A percentile compares a stretch with the other conserved stretches of the same genome.
Evolutionary conservation across 768 basidiomycete species (phyloP).

Genomic region (Pleurotus djamor): DNA sequence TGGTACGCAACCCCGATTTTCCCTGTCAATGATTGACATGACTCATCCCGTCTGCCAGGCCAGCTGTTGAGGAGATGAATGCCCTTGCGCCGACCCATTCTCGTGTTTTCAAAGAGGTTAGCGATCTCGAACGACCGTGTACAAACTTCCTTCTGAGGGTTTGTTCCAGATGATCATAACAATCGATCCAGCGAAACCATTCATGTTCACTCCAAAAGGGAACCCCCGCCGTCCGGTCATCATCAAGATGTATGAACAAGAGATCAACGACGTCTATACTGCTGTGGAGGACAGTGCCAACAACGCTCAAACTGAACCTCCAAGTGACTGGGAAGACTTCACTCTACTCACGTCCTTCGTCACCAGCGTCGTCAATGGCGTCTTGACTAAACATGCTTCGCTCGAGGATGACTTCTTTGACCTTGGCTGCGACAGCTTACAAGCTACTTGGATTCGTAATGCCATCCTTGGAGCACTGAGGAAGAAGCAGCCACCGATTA

Average conservation of each 20-base stretch:
- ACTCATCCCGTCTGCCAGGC: constrained; percentile 18
- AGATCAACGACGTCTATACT: constrained; percentile 35
- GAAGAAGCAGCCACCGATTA: constrained; percentile 8
- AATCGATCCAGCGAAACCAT: constrained; percentile 28
- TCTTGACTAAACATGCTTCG: constrained; percentile 17
- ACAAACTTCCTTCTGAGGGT: neutral
- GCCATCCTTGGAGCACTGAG: constrained; percentile 13
- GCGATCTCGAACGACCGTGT: neutral
- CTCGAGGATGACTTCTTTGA: constrained; percentile 28
- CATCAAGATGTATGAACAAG: constrained; percentile 28
- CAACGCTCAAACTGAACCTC: constrained; percentile 7
- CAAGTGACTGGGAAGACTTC: constrained; percentile 11
- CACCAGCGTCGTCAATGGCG: constrained; percentile 21
- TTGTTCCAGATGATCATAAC: constrained; percentile 24
- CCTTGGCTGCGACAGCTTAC: constrained; percentile 27
- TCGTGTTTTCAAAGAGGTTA: constrained; percentile 6
- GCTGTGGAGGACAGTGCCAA: constrained; percentile 4
- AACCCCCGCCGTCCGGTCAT: constrained; percentile 33
- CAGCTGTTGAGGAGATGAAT: constrained; percentile 47
- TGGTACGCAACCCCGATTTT: constrained; percentile 18
- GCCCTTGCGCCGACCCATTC: constrained; percentile 33
- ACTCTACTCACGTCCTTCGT: constrained; percentile 19
- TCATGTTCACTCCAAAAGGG: constrained; percentile 24
- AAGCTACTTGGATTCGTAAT: constrained; percentile 23
- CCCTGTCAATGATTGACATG: no score